Conservation (phyloP, 495 filamentous ascomycete genomes). For the Aspergillus campestris region DNA sequence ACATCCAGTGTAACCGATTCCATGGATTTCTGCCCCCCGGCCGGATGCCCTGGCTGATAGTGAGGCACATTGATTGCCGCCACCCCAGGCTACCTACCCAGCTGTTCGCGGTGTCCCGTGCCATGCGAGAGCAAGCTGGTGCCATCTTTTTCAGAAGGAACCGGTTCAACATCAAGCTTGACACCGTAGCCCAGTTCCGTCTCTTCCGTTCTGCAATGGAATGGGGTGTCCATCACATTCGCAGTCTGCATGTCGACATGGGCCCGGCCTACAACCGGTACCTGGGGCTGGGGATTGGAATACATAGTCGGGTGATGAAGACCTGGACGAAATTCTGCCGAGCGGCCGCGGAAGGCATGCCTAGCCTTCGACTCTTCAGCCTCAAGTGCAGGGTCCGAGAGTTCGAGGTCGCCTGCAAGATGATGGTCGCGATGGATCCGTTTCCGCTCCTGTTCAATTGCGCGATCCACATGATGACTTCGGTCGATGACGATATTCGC, state of each 20-base stretch:
- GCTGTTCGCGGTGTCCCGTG: slow-evolving; percentile 4
- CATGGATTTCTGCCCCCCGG: too few relatives aligned
- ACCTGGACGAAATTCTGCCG: slow-evolving; percentile 18
- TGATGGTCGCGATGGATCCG: slow-evolving; percentile 10
- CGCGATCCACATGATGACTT: slow-evolving; percentile 12
- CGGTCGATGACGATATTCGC: slow-evolving; percentile 8
- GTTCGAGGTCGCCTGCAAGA: slow-evolving; percentile 7
- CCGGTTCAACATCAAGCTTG: slow-evolving; percentile 10
- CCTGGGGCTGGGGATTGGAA: slow-evolving; percentile 2
- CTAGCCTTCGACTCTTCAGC: slow-evolving; percentile 11
- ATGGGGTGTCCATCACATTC: slow-evolving; percentile 8
- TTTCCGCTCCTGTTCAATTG: slow-evolving; percentile 14
- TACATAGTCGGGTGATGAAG: slow-evolving; percentile 8
- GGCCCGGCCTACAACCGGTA: slow-evolving; percentile 11
- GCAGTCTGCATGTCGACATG: slow-evolving; percentile 15
- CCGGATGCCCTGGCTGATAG: too few relatives aligned
- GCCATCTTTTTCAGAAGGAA: slow-evolving; percentile 11
- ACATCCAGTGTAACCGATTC: too few relatives aligned
- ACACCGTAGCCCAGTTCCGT: slow-evolving; percentile 6
- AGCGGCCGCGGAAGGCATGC: slow-evolving; percentile 6
- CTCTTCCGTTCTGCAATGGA: slow-evolving; percentile 7
- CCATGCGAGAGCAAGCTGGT: not conserved
- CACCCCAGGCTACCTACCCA: slow-evolving; percentile 14
- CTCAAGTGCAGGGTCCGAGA: slow-evolving; percentile 17
- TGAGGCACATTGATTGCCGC: not conserved